Evolutionary conservation across 2,329 filamentous ascomycete species (phyloP).

Genomic region (Phaeophleospora eucalypticola): DNA sequence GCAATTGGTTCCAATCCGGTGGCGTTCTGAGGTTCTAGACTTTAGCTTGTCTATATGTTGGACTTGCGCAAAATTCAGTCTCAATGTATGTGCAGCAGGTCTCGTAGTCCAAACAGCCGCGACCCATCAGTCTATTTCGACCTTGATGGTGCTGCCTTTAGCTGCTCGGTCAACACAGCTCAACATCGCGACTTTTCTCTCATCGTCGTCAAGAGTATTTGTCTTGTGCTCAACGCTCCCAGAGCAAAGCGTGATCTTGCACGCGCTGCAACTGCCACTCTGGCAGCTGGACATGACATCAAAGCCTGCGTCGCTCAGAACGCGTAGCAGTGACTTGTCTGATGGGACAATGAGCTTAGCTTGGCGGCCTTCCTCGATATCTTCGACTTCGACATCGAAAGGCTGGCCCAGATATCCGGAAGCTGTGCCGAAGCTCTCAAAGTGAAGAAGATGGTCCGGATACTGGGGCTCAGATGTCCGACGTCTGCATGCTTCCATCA

Average conservation of each 20-base stretch:
- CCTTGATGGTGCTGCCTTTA: too few relatives aligned
- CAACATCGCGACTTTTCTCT: slow-evolving; percentile 35
- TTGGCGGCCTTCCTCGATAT: slow-evolving; percentile 26
- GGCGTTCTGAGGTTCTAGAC: too few relatives aligned
- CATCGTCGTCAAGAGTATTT: slow-evolving; percentile 36
- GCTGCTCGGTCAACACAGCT: slow-evolving; percentile 37
- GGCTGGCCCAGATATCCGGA: slow-evolving; percentile 49
- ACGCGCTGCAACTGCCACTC: slow-evolving; percentile 44
- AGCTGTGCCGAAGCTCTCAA: slow-evolving; percentile 57
- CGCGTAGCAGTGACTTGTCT: slow-evolving; percentile 40
- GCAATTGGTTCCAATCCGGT: too few relatives aligned
- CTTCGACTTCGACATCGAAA: slow-evolving; percentile 54
- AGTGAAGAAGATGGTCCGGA: slow-evolving; percentile 52
- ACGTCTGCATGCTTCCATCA: slow-evolving; percentile 51
- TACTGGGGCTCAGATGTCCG: slow-evolving; percentile 43
- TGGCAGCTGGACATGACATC: slow-evolving; percentile 43
- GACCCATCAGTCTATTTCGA: too few relatives aligned
- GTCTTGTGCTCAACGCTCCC: slow-evolving; percentile 39
- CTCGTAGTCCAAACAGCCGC: too few relatives aligned
- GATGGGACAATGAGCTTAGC: slow-evolving; percentile 44
- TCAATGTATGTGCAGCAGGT: too few relatives aligned
- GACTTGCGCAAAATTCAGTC: too few relatives aligned
- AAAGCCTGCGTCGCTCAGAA: slow-evolving; percentile 42
- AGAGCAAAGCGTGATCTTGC: slow-evolving; percentile 36
- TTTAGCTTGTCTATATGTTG: too few relatives aligned